Evolutionary conservation across 2,329 filamentous ascomycete species (phyloP).

Genomic region (Plenodomus tracheiphilus): DNA sequence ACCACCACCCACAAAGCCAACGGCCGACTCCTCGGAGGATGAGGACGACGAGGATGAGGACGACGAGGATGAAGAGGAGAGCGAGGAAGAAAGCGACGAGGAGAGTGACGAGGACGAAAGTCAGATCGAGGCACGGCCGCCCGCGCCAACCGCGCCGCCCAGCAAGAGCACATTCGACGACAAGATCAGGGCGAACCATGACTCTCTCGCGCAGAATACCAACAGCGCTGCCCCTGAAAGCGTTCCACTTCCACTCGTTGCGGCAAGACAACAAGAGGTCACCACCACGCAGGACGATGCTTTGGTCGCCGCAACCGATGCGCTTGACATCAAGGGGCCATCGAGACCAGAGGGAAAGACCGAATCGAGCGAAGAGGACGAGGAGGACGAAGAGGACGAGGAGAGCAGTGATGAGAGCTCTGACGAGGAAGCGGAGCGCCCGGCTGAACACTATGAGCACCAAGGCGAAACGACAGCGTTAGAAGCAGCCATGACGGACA

Average conservation of each 20-base stretch:
- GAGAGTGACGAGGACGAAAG: conserved; percentile 10
- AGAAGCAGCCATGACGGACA: conserved; percentile 52
- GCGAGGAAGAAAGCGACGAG: conserved; percentile 3
- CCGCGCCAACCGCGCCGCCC: conserved; percentile 5
- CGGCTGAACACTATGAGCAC: conserved; percentile 49
- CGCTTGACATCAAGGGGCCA: conserved; percentile 14
- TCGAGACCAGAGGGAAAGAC: conserved; percentile 1
- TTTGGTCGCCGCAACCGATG: conserved; percentile 19
- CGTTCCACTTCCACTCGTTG: conserved; percentile 5
- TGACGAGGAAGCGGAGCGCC: conserved; percentile 20
- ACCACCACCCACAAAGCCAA: conserved; percentile 17
- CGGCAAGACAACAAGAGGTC: conserved; percentile 8
- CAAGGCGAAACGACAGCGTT: conserved; percentile 51
- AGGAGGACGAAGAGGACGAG: conserved; percentile 27
- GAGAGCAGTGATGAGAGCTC: conserved; percentile 7
- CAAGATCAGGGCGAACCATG: conserved; percentile 1
- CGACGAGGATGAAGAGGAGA: conserved; percentile 9
- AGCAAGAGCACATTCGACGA: conserved; percentile 8
- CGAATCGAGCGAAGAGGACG: conserved; percentile 18
- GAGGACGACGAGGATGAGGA: conserved; percentile 20
- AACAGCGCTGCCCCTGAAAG: conserved; percentile 38
- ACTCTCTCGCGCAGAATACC: conserved; percentile 28
- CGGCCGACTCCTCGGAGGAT: conserved; percentile 21
- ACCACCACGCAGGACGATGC: conserved; percentile 14
- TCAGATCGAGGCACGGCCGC: neutral